Evolutionary conservation across 768 basidiomycete genomes (phyloP).

Genomic region (Phylloporus rhodoxanthus): DNA sequence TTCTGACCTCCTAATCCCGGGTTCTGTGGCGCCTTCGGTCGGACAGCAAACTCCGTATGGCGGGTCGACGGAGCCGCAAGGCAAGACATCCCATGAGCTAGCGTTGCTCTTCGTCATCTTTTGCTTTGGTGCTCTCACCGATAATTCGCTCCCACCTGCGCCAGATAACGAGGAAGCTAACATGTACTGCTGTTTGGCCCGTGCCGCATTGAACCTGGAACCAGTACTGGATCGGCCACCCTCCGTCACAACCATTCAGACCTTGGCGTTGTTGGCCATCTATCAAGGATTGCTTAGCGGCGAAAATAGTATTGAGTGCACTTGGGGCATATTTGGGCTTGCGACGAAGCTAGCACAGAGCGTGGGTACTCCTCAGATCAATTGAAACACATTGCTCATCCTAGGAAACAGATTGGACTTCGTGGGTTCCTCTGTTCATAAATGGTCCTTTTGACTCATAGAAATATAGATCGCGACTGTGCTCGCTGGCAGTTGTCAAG

Average conservation of each 20-base stretch:
- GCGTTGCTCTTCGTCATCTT: slow-evolving; percentile 59
- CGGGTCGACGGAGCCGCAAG: slow-evolving; percentile 9
- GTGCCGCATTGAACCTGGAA: slow-evolving; percentile 60
- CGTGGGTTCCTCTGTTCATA: slow-evolving; percentile 39
- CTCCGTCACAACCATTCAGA: slow-evolving; percentile 64
- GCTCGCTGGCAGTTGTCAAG: slow-evolving; percentile 60
- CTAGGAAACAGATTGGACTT: slow-evolving; percentile 50
- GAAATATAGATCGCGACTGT: slow-evolving; percentile 59
- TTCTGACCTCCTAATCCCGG: slow-evolving; percentile 20
- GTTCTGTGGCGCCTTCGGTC: slow-evolving; percentile 22
- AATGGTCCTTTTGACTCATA: slow-evolving; percentile 11
- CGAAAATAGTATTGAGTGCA: slow-evolving; percentile 65
- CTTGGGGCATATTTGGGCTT: slow-evolving; percentile 62
- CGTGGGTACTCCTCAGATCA: slow-evolving; percentile 36
- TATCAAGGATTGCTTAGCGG: slow-evolving; percentile 63
- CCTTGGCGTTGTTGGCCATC: slow-evolving; percentile 61
- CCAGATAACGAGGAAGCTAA: slow-evolving; percentile 50
- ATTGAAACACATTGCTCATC: slow-evolving; percentile 1
- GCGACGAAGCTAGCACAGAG: slow-evolving; percentile 64
- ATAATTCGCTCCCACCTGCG: slow-evolving; percentile 44
- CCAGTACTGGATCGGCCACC: slow-evolving; percentile 67
- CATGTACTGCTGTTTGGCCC: slow-evolving; percentile 53
- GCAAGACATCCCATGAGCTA: slow-evolving; percentile 49
- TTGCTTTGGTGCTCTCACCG: slow-evolving; percentile 57
- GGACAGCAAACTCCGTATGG: slow-evolving; percentile 2